Evolutionary conservation across 495 filamentous ascomycete species (phyloP).

Genomic region (Letharia columbiana): DNA sequence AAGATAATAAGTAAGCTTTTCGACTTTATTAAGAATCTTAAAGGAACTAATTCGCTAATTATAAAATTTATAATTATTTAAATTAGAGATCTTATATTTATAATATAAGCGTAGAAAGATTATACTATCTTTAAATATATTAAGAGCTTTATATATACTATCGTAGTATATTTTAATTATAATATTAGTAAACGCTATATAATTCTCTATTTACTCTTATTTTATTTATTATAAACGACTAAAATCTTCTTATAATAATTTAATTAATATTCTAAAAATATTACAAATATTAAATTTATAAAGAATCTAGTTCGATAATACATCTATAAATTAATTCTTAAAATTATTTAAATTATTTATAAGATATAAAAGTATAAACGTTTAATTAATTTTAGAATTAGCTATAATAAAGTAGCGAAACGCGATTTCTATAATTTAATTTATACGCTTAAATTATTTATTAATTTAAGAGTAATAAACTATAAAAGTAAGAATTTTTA

Average conservation of each 20-base stretch:
- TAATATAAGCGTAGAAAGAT: neutral
- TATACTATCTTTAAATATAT: neutral
- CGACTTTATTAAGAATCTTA: slow-evolving; percentile 7
- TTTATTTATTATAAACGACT: neutral
- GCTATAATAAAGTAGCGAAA: neutral
- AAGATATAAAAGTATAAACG: neutral
- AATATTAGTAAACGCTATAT: neutral
- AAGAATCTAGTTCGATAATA: neutral
- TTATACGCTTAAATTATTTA: neutral
- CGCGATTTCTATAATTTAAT: neutral
- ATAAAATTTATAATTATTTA: slow-evolving; percentile 2
- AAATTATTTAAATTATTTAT: neutral
- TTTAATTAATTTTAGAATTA: slow-evolving; percentile 1
- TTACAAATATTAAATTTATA: neutral
- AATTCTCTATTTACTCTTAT: neutral
- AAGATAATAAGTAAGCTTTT: neutral
- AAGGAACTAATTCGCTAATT: neutral
- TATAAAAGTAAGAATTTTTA: neutral
- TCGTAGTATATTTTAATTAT: slow-evolving; percentile 4
- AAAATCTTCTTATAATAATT: neutral
- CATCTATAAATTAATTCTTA: neutral
- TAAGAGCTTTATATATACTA: neutral
- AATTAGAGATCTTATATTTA: neutral
- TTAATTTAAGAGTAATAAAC: neutral
- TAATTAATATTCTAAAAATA: neutral